Conservation (phyloP, 192 early-diverging fungal species). For the Coemansia sp. region DNA sequence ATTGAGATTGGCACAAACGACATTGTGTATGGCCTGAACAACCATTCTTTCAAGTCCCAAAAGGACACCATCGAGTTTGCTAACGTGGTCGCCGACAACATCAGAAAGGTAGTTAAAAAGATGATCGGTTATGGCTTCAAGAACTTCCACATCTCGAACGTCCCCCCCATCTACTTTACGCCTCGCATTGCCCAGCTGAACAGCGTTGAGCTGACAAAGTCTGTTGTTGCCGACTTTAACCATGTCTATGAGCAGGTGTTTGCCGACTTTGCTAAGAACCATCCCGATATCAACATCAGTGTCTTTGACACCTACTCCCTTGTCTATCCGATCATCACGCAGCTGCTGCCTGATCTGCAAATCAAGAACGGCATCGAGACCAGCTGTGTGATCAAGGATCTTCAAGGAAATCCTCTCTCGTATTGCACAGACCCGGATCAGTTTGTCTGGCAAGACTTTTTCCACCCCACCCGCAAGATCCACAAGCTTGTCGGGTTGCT, state of each 20-base stretch:
- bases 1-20: slow-evolving; percentile 23
- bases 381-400: slow-evolving; percentile 8
- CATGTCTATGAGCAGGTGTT: slow-evolving; percentile 1
- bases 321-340: background rate
- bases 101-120: background rate
- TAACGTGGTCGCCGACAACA: background rate
- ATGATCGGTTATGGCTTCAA: slow-evolving; percentile 7
- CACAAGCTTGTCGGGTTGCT: slow-evolving; percentile 1
- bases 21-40: slow-evolving; percentile 5
- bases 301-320: slow-evolving; percentile 6
- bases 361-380: slow-evolving; percentile 9
- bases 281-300: slow-evolving; percentile 2
- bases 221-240: background rate
- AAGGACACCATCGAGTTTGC: slow-evolving; percentile 6
- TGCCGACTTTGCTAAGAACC: slow-evolving; percentile 8
- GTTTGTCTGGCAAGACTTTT: slow-evolving; percentile 3
- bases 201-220: background rate
- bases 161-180: slow-evolving; percentile 9
- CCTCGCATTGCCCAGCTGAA: slow-evolving; percentile 6
- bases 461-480: slow-evolving; percentile 7
- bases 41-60: background rate
- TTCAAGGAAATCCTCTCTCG: background rate
- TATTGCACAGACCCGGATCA: slow-evolving; percentile 15
- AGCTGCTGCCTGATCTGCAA: slow-evolving; percentile 10
- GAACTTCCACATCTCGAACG: slow-evolving; percentile 12